Conservation (phyloP, 2,329 filamentous ascomycete species). For the Fusarium xylarioides region DNA sequence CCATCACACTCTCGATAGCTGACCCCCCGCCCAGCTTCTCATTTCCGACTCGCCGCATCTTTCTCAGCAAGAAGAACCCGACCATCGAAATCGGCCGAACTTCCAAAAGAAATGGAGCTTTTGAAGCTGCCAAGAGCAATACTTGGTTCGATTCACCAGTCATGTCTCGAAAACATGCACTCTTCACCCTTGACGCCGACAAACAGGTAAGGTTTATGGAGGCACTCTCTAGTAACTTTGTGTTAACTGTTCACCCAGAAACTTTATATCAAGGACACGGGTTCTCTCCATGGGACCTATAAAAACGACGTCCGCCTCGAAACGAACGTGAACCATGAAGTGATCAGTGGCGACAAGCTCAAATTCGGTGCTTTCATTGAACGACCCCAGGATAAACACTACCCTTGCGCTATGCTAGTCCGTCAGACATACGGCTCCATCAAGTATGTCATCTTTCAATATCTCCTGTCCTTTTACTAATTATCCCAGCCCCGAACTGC, state of each 20-base stretch:
- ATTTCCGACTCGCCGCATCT: slow-evolving; percentile 43
- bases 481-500: slow-evolving; percentile 36
- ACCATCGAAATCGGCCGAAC: slow-evolving; percentile 54
- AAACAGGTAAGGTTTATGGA: slow-evolving; percentile 52
- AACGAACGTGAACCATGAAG: slow-evolving; percentile 8
- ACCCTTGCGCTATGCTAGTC: slow-evolving; percentile 51
- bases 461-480: slow-evolving; percentile 19
- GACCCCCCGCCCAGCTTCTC: slow-evolving; percentile 30
- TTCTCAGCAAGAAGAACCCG: slow-evolving; percentile 45
- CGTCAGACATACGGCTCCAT: slow-evolving; percentile 42
- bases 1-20: slow-evolving; percentile 44
- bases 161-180: slow-evolving; percentile 75
- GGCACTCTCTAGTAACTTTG: neutral
- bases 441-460: slow-evolving; percentile 29
- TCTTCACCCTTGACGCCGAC: slow-evolving; percentile 56
- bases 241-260: slow-evolving; percentile 48
- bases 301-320: slow-evolving; percentile 48
- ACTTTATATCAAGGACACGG: slow-evolving; percentile 56
- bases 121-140: slow-evolving; percentile 59
- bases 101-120: slow-evolving; percentile 50
- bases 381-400: slow-evolving; percentile 47
- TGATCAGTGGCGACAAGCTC: slow-evolving; percentile 46
- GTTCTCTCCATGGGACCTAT: slow-evolving; percentile 64
- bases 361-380: slow-evolving; percentile 51
- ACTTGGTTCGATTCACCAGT: slow-evolving; percentile 76